Conservation (phyloP, 78 protist species). For the Thecamonas trahens region DNA sequence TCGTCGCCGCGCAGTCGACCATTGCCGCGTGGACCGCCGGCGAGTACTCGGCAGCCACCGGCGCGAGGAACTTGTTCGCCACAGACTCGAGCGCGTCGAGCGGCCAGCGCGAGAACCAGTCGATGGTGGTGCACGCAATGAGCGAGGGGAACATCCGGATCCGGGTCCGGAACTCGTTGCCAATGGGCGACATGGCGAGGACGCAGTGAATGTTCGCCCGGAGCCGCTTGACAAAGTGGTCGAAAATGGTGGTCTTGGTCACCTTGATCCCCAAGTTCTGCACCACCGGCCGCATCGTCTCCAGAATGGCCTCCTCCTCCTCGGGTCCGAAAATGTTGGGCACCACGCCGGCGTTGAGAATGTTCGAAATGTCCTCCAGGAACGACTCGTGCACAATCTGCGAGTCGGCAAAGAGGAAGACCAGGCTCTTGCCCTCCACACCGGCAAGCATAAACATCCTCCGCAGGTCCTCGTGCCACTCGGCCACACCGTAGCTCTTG, state of each 20-base stretch:
- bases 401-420: constrained; percentile 82
- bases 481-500: constrained; percentile 47
- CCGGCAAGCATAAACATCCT: constrained; percentile 44
- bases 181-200: constrained; percentile 78
- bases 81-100: constrained; percentile 78
- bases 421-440: constrained; percentile 44
- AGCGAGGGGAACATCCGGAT: constrained; percentile 85
- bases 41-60: not conserved
- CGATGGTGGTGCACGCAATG: constrained; percentile 75
- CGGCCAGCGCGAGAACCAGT: constrained; percentile 90
- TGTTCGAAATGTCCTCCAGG: constrained; percentile 81
- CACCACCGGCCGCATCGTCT: constrained; percentile 32
- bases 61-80: constrained; percentile 28
- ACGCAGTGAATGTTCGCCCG: constrained; percentile 60
- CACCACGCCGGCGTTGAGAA: constrained; percentile 83
- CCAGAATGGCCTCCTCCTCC: constrained; percentile 55
- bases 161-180: constrained; percentile 71
- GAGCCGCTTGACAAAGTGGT: constrained; percentile 50
- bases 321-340: constrained; percentile 67
- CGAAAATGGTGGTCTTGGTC: constrained; percentile 39
- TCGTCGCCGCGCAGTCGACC: constrained; percentile 41
- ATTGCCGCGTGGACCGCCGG: constrained; percentile 2
- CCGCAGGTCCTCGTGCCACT: constrained; percentile 70
- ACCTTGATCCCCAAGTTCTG: constrained; percentile 24
- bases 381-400: constrained; percentile 72